phyloP scores from a whole-genome alignment of 768 basidiomycete species.

The Lentinula sp. region DNA sequence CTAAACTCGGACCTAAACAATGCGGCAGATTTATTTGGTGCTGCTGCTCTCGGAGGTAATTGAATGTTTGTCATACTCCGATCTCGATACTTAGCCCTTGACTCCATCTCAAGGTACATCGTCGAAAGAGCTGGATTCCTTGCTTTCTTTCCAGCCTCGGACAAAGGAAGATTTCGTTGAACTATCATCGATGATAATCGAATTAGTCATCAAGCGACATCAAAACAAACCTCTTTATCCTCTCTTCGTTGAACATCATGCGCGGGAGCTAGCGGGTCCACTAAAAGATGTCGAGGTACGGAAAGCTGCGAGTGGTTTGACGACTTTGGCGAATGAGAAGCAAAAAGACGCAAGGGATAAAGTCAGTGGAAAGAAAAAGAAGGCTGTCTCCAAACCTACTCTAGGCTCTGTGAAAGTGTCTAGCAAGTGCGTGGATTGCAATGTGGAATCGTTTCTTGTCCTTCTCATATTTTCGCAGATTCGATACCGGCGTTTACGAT shows the following conservation, averaged over 20 bases:
- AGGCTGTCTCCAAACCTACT: slow-evolving; percentile 62
- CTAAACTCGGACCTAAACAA: slow-evolving; percentile 83
- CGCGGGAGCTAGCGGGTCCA: slow-evolving; percentile 65
- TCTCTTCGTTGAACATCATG: slow-evolving; percentile 79
- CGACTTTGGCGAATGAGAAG: slow-evolving; percentile 91
- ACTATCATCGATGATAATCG: slow-evolving; percentile 69
- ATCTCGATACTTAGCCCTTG: background rate
- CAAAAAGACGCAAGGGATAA: slow-evolving; percentile 87
- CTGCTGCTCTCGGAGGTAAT: slow-evolving; percentile 59
- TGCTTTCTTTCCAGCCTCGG: slow-evolving; percentile 75
- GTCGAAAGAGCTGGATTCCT: slow-evolving; percentile 57
- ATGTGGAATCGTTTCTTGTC: slow-evolving; percentile 2
- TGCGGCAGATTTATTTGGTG: slow-evolving; percentile 76
- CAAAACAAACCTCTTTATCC: slow-evolving; percentile 78
- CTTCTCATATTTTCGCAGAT: slow-evolving; percentile 30
- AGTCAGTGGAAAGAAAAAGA: slow-evolving; percentile 88
- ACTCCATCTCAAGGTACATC: slow-evolving; percentile 48
- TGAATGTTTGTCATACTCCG: background rate
- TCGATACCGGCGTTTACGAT: slow-evolving; percentile 79
- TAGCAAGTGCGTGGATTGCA: slow-evolving; percentile 41
- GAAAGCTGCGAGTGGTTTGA: slow-evolving; percentile 80
- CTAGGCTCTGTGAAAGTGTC: slow-evolving; percentile 67
- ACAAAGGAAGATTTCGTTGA: slow-evolving; percentile 84
- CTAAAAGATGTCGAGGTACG: slow-evolving; percentile 89
- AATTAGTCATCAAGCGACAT: slow-evolving; percentile 72